phyloP scores from a whole-genome alignment of 179 eudicot species.

The Drosera spatulata region DNA sequence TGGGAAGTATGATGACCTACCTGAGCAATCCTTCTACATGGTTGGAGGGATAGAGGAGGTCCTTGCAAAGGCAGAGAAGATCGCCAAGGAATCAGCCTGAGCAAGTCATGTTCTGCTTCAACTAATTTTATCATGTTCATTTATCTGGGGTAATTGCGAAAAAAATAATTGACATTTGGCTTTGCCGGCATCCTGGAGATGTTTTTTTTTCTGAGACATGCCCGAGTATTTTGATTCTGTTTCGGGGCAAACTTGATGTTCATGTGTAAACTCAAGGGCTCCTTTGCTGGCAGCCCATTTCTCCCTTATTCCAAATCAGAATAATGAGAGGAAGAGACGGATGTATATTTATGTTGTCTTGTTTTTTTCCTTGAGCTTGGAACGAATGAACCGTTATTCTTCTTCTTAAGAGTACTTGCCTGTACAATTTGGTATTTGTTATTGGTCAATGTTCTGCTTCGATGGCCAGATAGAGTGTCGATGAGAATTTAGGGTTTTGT shows the following conservation, averaged over 20 bases:
- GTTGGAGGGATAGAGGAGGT: constrained; percentile 99
- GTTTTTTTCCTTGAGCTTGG: too few relatives aligned
- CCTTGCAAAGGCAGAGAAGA: constrained; percentile 97
- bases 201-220: constrained; percentile 17
- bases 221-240: constrained; percentile 5
- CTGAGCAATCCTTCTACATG: constrained; percentile 54
- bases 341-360: constrained; percentile 21
- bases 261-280: constrained; percentile 17
- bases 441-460: too few relatives aligned
- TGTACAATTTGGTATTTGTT: too few relatives aligned
- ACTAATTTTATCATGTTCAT: constrained; percentile 6
- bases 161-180: constrained; percentile 28
- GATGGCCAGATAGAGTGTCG: too few relatives aligned
- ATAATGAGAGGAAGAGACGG: constrained; percentile 35
- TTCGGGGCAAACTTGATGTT: constrained; percentile 16
- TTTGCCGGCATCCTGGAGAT: constrained; percentile 29
- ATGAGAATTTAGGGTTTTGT: too few relatives aligned
- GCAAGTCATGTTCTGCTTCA: constrained; percentile 3
- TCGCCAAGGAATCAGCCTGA: constrained; percentile 70
- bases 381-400: too few relatives aligned
- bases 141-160: constrained; percentile 31
- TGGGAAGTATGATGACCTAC: constrained; percentile 44
- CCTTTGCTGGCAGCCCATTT: not conserved
- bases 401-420: too few relatives aligned
- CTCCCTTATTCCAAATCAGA: constrained; percentile 15